Base-by-base conservation (phyloP, 805 yeast species). In the Candida jianshihensis region DNA sequence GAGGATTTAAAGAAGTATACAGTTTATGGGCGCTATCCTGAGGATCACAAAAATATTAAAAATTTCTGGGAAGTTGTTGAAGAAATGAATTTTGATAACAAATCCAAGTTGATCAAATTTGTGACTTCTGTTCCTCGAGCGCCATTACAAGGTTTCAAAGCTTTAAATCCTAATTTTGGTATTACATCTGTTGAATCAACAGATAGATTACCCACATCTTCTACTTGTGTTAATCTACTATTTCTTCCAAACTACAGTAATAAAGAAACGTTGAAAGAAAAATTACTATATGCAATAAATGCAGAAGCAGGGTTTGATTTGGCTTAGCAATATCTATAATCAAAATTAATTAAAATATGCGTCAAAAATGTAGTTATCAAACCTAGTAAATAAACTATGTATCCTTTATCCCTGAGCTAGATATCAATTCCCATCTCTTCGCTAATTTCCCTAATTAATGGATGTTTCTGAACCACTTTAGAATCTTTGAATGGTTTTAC, bases 51-150 rank as follows among this genome's bases (percentile, higher is more conserved):
- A n/a, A 86, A 95, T 0, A 64, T 90, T 3, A 40, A 40, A 14
- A 62, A 73, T 40, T 75, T 92, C 45, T 88, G 96, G 89, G 77
- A 78, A 40, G 77, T 87, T 6, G 65, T 92, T 6, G 64, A 64
- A 4, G 95, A 85, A 41, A 73, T 87, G 69, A 54, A 67, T 2
- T 63, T 71, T 3, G 70, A 68, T n/a, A 85, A 87, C 38, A 67
- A 76, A 42, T 66, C 75, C 16, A 71, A 73, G 34, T 71, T 92
- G 38, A 60, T 92, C 19, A 85, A 85, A 54, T 92, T 90, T 63
- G 96, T 86, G 19, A 92, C 97, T 0, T 83, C 96, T 0, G 95
- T 87, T 2, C 81, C 96, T 1, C 71, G 89, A 41, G 96, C 95
- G 0, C 98, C 98, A 1, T 64, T 92, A 28, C 67, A 86, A 19